Evolutionary conservation across 73 alveolate genomes (phyloP).

Genomic region (Symbiodinium natans): DNA sequence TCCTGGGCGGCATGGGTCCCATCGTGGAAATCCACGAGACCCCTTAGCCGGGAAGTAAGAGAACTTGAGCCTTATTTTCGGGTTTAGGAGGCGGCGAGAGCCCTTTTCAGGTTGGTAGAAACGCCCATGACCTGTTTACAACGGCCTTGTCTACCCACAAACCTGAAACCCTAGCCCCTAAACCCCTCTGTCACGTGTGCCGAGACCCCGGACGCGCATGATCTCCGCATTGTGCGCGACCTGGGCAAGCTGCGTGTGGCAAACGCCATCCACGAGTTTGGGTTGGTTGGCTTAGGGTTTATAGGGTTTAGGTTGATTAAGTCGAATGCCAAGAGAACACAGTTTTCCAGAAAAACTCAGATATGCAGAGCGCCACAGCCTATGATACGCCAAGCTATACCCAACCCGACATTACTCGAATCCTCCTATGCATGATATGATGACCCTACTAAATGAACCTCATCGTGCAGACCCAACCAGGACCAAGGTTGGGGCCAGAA

Average conservation of each 20-base stretch:
- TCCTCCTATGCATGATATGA: neutral
- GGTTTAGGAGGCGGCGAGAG: too few species aligned
- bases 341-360: too few species aligned
- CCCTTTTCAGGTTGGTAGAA: too few species aligned
- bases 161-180: too few species aligned
- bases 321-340: too few species aligned
- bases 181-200: too few species aligned
- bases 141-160: too few species aligned
- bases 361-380: neutral
- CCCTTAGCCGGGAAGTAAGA: too few species aligned
- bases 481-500: slow-evolving; percentile 15
- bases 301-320: neutral
- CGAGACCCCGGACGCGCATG: slow-evolving; percentile 37
- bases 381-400: neutral
- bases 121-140: too few species aligned
- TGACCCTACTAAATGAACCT: neutral
- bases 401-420: neutral
- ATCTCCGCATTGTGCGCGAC: slow-evolving; percentile 81
- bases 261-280: neutral
- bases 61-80: too few species aligned
- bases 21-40: neutral
- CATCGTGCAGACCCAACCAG: neutral
- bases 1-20: slow-evolving; percentile 15
- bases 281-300: neutral
- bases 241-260: neutral